Evolutionary conservation across 768 basidiomycete species (phyloP).

Genomic region (Termitomyces sp.): DNA sequence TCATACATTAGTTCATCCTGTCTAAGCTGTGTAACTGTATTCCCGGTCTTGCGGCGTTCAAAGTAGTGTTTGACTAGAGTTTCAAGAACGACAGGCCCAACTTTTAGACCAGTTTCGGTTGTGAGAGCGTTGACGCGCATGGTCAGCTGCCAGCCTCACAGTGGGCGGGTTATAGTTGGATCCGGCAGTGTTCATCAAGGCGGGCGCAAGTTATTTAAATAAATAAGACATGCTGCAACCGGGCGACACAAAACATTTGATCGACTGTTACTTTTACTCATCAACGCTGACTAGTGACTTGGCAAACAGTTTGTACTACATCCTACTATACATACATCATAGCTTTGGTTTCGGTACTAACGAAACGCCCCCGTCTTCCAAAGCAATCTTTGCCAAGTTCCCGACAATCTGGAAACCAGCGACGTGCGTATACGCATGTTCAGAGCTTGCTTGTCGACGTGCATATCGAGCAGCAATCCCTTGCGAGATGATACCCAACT

Average conservation of each 20-base stretch:
- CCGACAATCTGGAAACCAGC: constrained; percentile 61
- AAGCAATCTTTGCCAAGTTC: constrained; percentile 50
- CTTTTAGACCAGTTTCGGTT: constrained; percentile 55
- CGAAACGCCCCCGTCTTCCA: constrained; percentile 51
- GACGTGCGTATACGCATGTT: constrained; percentile 51
- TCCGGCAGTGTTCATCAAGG: not conserved
- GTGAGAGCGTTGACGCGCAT: constrained; percentile 53
- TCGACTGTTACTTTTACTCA: not conserved
- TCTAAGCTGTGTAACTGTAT: constrained; percentile 45
- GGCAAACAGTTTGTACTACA: not conserved
- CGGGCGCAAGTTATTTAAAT: no score
- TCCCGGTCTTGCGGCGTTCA: constrained; percentile 50
- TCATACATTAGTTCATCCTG: constrained; percentile 81
- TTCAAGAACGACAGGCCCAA: constrained; percentile 72
- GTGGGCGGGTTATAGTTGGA: not conserved
- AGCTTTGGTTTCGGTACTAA: constrained; percentile 29
- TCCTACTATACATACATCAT: constrained; percentile 22
- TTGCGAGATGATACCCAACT: constrained; percentile 82
- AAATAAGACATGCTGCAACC: not conserved
- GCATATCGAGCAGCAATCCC: constrained; percentile 88
- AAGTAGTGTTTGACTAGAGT: constrained; percentile 88
- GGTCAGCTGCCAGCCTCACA: not conserved
- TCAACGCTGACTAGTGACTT: not conserved
- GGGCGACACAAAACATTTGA: not conserved
- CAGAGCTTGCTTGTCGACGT: constrained; percentile 85